phyloP scores from a whole-genome alignment of 2,329 filamentous ascomycete genomes.

The Parascedosporium putredinis region DNA sequence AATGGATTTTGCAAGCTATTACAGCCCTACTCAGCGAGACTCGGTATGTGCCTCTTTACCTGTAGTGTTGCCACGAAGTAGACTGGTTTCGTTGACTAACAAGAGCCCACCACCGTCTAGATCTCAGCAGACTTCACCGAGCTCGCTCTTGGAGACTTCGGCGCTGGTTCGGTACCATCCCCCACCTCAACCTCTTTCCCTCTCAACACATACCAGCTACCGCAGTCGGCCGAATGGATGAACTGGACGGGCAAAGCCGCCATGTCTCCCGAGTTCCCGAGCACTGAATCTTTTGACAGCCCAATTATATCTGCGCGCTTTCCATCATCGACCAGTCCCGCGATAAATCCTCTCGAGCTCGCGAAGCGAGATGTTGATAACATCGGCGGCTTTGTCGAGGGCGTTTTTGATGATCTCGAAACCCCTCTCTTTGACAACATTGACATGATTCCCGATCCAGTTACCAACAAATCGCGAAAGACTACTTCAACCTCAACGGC shows the following conservation, averaged over 20 bases:
- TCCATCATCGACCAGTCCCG: constrained; percentile 18
- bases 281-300: constrained; percentile 19
- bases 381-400: constrained; percentile 15
- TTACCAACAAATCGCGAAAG: constrained; percentile 5
- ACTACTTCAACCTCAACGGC: background rate
- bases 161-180: constrained; percentile 25
- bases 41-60: background rate
- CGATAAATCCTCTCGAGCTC: constrained; percentile 24
- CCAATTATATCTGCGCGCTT: constrained; percentile 17
- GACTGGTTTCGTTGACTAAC: background rate
- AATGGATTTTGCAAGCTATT: background rate
- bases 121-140: constrained; percentile 11
- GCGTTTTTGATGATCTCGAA: constrained; percentile 16
- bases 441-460: background rate
- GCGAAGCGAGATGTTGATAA: constrained; percentile 10
- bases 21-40: background rate
- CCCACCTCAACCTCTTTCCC: constrained; percentile 20
- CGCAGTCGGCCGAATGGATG: constrained; percentile 17
- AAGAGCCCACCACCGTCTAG: background rate
- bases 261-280: constrained; percentile 19
- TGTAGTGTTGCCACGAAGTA: too few relatives aligned
- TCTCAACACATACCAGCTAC: constrained; percentile 19
- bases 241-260: constrained; percentile 19
- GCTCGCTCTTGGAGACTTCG: constrained; percentile 19
- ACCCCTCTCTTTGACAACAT: constrained; percentile 16